Base-by-base conservation (phyloP, 1,139 yeast species). In the Suhomyces wounanorum region DNA sequence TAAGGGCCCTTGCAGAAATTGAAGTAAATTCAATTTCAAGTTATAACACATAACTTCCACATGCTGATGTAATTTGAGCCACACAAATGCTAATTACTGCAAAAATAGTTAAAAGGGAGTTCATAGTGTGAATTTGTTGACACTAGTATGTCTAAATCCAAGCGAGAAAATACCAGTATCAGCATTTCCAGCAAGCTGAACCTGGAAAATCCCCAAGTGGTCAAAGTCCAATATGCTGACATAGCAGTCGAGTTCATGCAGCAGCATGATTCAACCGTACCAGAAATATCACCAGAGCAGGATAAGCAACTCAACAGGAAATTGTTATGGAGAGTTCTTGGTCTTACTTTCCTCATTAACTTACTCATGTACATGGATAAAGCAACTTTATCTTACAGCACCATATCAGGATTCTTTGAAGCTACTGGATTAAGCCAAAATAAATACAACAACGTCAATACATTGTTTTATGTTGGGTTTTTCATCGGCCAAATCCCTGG, bases 321-420 rank as follows among this genome's bases (percentile, higher is more conserved):
- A 52, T 65, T 75, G 6, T 54, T 65, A 21, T 61, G 62, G 55
- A 64, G 68, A 38, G 64, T 75, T 2, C 63, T 75, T n/a, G 63
- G 69, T 1, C 53, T 70, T 31, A 67, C 70, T 2, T 67, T 70
- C 44, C 40, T 68, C n/a, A 63, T 74, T 21, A 69, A 75, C 56
- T 55, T 72, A 50, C 53, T 74, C 14, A 61, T 75, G 55, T 77
- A 73, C 56, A 69, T 75, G 66, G 82, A 77, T 57, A 77, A 77
- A 54, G 74, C 79, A 3, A 69, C 79, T 2, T 58, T 75, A 43
- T 70, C 78, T 1, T 78, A 75, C 55, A 70, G 75, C 30, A 64
- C 78, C 1, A 67, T 77, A 25, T 65, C 75, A 43, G 80, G 75
- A 0, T 61, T 77, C 30, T 75, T 68, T 64, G 70, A 67, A 21